Percentiles rank a stretch among this genome's conserved stretches.
phyloP scores from a whole-genome alignment of 805 yeast genomes.

The Saturnispora galanensis region DNA sequence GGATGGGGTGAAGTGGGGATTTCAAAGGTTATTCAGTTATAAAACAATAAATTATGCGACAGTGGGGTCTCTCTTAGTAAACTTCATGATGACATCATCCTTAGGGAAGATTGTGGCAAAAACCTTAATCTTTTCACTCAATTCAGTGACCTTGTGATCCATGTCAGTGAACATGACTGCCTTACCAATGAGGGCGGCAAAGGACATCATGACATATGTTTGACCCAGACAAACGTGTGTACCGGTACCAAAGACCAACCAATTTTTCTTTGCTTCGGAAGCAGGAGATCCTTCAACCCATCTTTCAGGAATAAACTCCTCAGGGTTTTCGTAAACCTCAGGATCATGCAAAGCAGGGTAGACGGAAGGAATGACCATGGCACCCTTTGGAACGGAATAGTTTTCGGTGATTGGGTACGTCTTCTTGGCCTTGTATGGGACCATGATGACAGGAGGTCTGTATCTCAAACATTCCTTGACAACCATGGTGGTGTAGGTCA shows the following conservation, averaged over 20 bases:
- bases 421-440: slow-evolving; percentile 88
- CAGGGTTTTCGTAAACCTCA: slow-evolving; percentile 91
- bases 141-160: slow-evolving; percentile 70
- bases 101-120: slow-evolving; percentile 98
- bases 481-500: slow-evolving; percentile 84
- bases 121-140: slow-evolving; percentile 86
- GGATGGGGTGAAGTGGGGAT: background rate
- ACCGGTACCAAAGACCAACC: slow-evolving; percentile 96
- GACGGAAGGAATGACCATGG: slow-evolving; percentile 92
- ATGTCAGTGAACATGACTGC: slow-evolving; percentile 74
- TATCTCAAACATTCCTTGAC: slow-evolving; percentile 88
- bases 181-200: slow-evolving; percentile 87
- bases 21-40: background rate
- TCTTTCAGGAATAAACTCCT: slow-evolving; percentile 90
- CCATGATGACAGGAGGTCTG: slow-evolving; percentile 98
- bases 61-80: slow-evolving; percentile 53
- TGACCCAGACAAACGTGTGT: slow-evolving; percentile 96
- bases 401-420: slow-evolving; percentile 71
- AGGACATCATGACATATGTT: slow-evolving; percentile 83
- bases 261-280: slow-evolving; percentile 69
- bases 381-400: slow-evolving; percentile 92
- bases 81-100: slow-evolving; percentile 80
- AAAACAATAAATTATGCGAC: slow-evolving; percentile 6
- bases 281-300: slow-evolving; percentile 79
- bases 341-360: slow-evolving; percentile 97